Evolutionary conservation across 768 basidiomycete species (phyloP).

Genomic region (Crepidotus variabilis): DNA sequence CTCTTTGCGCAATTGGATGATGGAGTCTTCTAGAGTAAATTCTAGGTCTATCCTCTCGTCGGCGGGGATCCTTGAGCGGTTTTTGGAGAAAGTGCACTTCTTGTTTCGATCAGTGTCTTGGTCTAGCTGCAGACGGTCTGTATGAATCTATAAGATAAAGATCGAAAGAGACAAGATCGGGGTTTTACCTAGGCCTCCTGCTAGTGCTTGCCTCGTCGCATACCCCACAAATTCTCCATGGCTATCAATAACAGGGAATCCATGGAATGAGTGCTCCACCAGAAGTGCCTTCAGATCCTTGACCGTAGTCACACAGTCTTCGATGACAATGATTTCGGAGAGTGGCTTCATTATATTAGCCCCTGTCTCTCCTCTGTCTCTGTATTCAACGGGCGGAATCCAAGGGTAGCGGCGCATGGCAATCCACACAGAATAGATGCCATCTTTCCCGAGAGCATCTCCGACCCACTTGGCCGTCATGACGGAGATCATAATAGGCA

Average conservation of each 20-base stretch:
- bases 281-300: conserved; percentile 50
- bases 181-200: conserved; percentile 30
- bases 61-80: conserved; percentile 21
- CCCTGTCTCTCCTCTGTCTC: conserved; percentile 61
- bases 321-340: conserved; percentile 46
- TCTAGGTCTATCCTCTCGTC: conserved; percentile 34
- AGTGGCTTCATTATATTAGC: conserved; percentile 57
- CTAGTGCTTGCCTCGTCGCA: conserved; percentile 53
- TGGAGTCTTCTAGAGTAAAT: conserved; percentile 39
- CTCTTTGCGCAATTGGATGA: conserved; percentile 63
- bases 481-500: conserved; percentile 78
- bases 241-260: conserved; percentile 60
- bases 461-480: conserved; percentile 78
- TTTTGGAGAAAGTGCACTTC: conserved; percentile 41
- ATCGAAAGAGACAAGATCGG: background rate
- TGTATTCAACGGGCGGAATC: conserved; percentile 62
- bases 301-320: conserved; percentile 45
- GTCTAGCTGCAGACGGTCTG: conserved; percentile 28
- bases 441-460: conserved; percentile 65
- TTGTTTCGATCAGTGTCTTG: conserved; percentile 23
- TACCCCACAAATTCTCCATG: conserved; percentile 53
- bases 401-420: conserved; percentile 68
- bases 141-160: background rate
- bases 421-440: conserved; percentile 72
- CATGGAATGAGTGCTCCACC: conserved; percentile 44